These are phyloP conservation scores for Diaporthe capsici DNA, from an alignment of 2,329 filamentous ascomycete species.

Conservation along the genomic window DNA sequence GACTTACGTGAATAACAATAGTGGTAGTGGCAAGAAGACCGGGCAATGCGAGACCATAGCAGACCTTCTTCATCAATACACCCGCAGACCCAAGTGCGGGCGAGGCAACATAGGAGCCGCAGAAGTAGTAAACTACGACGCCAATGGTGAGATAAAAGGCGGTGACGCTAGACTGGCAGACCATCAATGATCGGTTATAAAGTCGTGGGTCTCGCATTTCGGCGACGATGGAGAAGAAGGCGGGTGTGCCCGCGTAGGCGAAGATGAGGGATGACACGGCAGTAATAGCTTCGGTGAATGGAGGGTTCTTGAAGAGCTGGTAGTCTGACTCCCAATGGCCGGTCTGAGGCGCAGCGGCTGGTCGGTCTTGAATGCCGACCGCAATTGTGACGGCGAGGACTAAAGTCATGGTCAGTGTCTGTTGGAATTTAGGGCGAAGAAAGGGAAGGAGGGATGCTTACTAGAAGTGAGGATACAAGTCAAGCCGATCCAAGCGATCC, in stretches of 20 bases:
- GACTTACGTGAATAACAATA: constrained; percentile 49
- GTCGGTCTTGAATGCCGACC: constrained; percentile 63
- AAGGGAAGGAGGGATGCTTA: neutral
- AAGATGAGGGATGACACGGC: constrained; percentile 69
- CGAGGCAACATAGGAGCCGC: constrained; percentile 49
- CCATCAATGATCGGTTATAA: constrained; percentile 52
- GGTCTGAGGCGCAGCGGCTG: constrained; percentile 67
- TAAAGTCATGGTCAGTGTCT: constrained; percentile 44
- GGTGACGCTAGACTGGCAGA: constrained; percentile 45
- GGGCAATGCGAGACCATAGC: constrained; percentile 50
- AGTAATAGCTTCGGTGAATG: constrained; percentile 67
- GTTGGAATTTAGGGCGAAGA: no score
- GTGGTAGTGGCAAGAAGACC: constrained; percentile 43
- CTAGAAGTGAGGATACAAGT: constrained; percentile 60
- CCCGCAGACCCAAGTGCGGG: constrained; percentile 49
- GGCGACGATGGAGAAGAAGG: constrained; percentile 69
- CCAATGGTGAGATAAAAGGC: constrained; percentile 49
- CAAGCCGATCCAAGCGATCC: constrained; percentile 58
- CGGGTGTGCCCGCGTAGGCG: constrained; percentile 64
- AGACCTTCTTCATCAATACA: constrained; percentile 50
- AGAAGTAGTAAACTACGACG: constrained; percentile 52
- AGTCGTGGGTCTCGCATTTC: constrained; percentile 70
- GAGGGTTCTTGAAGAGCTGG: constrained; percentile 49
- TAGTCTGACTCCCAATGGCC: constrained; percentile 63
- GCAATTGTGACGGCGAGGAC: constrained; percentile 54